Evolutionary conservation across 1,284 basidiomycete species (phyloP).

Genomic region (Cerrena zonata): DNA sequence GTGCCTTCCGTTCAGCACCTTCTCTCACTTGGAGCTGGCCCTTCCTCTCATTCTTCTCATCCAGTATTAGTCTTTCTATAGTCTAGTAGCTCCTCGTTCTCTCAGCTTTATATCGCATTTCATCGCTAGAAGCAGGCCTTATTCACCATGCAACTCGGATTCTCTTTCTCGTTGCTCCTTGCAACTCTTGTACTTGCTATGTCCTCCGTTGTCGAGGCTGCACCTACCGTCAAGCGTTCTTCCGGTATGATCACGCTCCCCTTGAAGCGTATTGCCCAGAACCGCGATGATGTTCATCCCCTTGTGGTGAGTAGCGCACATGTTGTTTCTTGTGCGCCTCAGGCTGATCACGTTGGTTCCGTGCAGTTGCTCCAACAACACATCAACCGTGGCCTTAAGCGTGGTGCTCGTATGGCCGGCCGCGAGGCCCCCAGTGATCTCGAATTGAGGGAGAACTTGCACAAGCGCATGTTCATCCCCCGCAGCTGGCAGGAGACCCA

Average conservation of each 20-base stretch:
- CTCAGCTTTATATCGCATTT: constrained; percentile 16
- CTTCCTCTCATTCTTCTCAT: constrained; percentile 21
- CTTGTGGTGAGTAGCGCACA: no score
- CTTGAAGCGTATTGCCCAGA: constrained; percentile 42
- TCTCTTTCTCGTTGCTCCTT: constrained; percentile 49
- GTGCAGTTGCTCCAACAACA: constrained; percentile 63
- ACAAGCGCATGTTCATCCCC: constrained; percentile 45
- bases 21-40: constrained; percentile 26
- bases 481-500: constrained; percentile 22
- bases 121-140: constrained; percentile 23
- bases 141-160: constrained; percentile 46
- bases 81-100: constrained; percentile 10
- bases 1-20: constrained; percentile 14
- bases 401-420: constrained; percentile 66
- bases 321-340: constrained; percentile 22
- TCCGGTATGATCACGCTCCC: constrained; percentile 50
- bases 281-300: constrained; percentile 48
- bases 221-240: constrained; percentile 32
- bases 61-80: no score
- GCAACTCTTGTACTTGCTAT: constrained; percentile 45
- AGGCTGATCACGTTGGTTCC: not conserved
- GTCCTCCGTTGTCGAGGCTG: constrained; percentile 35
- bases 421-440: constrained; percentile 44
- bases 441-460: constrained; percentile 46
- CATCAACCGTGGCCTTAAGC: constrained; percentile 60